Conservation (phyloP, 768 basidiomycete genomes). For the Cyathus striatus region DNA sequence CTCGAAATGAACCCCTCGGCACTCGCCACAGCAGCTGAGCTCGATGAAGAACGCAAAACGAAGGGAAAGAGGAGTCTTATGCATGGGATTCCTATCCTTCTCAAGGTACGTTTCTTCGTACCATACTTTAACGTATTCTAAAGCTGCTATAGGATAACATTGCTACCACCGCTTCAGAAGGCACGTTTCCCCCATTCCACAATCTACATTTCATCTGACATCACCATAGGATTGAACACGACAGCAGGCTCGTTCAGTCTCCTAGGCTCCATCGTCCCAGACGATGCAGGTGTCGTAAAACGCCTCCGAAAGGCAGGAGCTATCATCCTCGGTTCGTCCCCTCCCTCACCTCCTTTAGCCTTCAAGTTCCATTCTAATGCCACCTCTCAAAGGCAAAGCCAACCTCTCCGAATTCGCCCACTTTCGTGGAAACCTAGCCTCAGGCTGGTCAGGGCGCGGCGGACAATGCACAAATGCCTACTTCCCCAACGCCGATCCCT, state of each 20-base stretch:
- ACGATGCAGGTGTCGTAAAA: slow-evolving; percentile 40
- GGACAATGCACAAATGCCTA: slow-evolving; percentile 49
- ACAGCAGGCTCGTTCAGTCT: slow-evolving; percentile 41
- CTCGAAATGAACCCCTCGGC: slow-evolving; percentile 54
- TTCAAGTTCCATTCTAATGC: too few species aligned
- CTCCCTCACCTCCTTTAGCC: background rate
- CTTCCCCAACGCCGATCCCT: slow-evolving; percentile 46
- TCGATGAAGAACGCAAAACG: slow-evolving; percentile 40
- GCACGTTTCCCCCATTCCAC: slow-evolving; percentile 6
- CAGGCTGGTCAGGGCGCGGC: slow-evolving; percentile 53
- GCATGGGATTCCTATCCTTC: slow-evolving; percentile 49
- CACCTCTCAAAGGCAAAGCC: slow-evolving; percentile 47
- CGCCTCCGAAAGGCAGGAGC: slow-evolving; percentile 36
- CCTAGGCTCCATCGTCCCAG: slow-evolving; percentile 37
- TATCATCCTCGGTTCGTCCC: slow-evolving; percentile 33
- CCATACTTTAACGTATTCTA: background rate
- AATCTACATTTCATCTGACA: background rate
- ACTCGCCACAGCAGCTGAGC: slow-evolving; percentile 41
- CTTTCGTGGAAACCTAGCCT: slow-evolving; percentile 38
- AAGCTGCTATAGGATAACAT: slow-evolving; percentile 35
- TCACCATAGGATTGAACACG: slow-evolving; percentile 39
- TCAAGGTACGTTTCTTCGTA: slow-evolving; percentile 31
- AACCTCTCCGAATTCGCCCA: slow-evolving; percentile 53
- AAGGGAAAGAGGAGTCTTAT: slow-evolving; percentile 39
- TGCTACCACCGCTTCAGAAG: slow-evolving; percentile 39